phyloP scores from a whole-genome alignment of 2,329 filamentous ascomycete genomes.

The Pseudogymnoascus sp. region DNA sequence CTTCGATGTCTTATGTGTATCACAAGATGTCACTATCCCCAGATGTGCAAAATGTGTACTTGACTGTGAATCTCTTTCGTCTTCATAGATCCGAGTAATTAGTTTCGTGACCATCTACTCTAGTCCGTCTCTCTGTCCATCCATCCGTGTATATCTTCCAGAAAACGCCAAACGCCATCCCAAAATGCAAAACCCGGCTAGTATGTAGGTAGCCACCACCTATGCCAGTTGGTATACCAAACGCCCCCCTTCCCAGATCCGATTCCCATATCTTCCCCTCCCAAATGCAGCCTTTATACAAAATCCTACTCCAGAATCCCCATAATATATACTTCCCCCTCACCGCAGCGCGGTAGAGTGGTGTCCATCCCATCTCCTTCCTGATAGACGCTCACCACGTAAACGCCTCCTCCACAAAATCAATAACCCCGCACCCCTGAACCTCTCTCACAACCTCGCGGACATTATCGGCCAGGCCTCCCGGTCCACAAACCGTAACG shows the following conservation, averaged over 20 bases:
- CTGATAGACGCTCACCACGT: conserved; percentile 34
- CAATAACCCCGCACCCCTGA: conserved; percentile 56
- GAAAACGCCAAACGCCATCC: not conserved
- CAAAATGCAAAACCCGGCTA: not conserved
- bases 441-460: conserved; percentile 58
- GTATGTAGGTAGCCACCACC: conserved; percentile 1
- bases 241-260: not conserved
- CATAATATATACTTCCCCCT: not conserved
- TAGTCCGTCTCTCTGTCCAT: not conserved
- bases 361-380: not conserved
- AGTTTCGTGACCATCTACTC: conserved; percentile 2
- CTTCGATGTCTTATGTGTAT: not conserved
- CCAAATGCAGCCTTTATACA: not conserved
- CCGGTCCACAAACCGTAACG: conserved; percentile 74
- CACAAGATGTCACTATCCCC: not conserved
- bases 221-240: conserved; percentile 3
- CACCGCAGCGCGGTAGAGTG: not conserved
- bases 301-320: not conserved
- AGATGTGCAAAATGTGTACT: not conserved
- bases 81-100: not conserved
- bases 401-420: conserved; percentile 75
- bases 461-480: conserved; percentile 69
- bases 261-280: not conserved
- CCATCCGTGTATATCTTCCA: not conserved
- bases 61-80: not conserved